These are phyloP conservation scores for Arthrobotrys pseudoclavata DNA, from an alignment of 2,329 filamentous ascomycete species.

Conservation along the genomic window DNA sequence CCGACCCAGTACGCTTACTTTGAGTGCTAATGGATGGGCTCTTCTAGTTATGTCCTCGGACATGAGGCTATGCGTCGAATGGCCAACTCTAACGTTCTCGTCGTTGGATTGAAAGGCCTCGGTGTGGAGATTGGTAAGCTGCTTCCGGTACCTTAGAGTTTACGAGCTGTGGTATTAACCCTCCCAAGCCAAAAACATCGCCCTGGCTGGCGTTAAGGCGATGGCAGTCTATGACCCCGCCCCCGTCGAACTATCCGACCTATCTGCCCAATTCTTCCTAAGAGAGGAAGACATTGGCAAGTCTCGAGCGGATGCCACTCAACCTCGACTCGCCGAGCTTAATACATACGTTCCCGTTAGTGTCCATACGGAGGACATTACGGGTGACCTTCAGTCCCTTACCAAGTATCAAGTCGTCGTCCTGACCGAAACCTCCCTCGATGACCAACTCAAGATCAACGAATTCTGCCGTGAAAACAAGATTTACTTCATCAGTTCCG, in stretches of 20 bases:
- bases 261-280: constrained; percentile 98
- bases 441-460: constrained; percentile 84
- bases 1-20: neutral
- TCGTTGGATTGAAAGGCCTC: constrained; percentile 91
- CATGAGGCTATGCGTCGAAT: constrained; percentile 97
- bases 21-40: constrained; percentile 35
- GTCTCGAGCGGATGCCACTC: constrained; percentile 86
- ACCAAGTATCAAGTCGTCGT: constrained; percentile 94
- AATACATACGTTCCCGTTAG: constrained; percentile 95
- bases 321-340: constrained; percentile 89
- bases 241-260: constrained; percentile 84
- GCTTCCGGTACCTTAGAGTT: neutral
- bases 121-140: constrained; percentile 85
- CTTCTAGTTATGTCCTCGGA: constrained; percentile 75
- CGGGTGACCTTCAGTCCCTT: constrained; percentile 81
- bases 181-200: constrained; percentile 87
- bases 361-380: constrained; percentile 79
- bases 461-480: constrained; percentile 95
- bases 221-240: constrained; percentile 91
- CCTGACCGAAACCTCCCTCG: constrained; percentile 84
- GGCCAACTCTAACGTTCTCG: constrained; percentile 92
- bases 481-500: constrained; percentile 88
- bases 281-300: constrained; percentile 89
- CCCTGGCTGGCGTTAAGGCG: constrained; percentile 97
- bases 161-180: neutral